These are phyloP conservation scores for carrot (Daucus carota) DNA, from an alignment of 129 eudicot species.

Conservation along the genomic window DH1_v3.0 NC_030383.2:35564001-35564500, in stretches of 20 bases:
- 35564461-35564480: neutral
- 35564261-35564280: slow-evolving; percentile 98
- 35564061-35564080: slow-evolving; percentile 93
- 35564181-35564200: slow-evolving; percentile 5
- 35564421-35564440: neutral
- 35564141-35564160: slow-evolving; percentile 98
- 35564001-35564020: slow-evolving; percentile 12
- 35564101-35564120: slow-evolving; percentile 99
- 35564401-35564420: slow-evolving; percentile 47
- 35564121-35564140: slow-evolving; percentile 97
- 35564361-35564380: slow-evolving; percentile 81
- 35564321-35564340: slow-evolving; percentile 87
- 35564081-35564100: slow-evolving; percentile 96
- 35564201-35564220: slow-evolving; percentile 12
- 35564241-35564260: slow-evolving; percentile 96
- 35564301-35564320: slow-evolving; percentile 97
- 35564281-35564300: slow-evolving; percentile 97
- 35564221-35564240: slow-evolving; percentile 24
- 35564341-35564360: slow-evolving; percentile 97
- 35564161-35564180: slow-evolving; percentile 69
- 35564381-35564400: slow-evolving; percentile 98
- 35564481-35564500: neutral
- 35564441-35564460: neutral
- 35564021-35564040: slow-evolving; percentile 97
- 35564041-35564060: slow-evolving; percentile 97